Percentiles rank a stretch among this genome's conserved stretches.
Conservation (phyloP, 1,284 basidiomycete genomes). For the Trametes hirsuta region DNA sequence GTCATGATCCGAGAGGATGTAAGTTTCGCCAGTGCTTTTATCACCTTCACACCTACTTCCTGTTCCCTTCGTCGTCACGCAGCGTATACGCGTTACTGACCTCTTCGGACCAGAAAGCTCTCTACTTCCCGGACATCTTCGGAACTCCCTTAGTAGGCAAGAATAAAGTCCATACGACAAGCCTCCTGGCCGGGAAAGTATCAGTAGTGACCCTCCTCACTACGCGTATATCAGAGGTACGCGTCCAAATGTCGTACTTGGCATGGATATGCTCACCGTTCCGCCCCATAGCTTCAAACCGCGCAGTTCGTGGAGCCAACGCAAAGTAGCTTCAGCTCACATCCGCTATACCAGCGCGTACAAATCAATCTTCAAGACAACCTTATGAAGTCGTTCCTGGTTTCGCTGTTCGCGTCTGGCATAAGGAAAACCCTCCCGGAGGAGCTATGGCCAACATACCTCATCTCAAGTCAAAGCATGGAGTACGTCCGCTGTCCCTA, state of each 20-base stretch:
- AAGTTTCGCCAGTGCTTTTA: constrained; percentile 35
- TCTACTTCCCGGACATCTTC: constrained; percentile 89
- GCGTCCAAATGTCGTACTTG: constrained; percentile 10
- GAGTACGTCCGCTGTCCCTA: constrained; percentile 49
- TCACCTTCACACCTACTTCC: neutral
- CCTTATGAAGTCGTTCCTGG: constrained; percentile 85
- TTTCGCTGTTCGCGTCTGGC: constrained; percentile 80
- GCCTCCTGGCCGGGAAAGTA: constrained; percentile 76
- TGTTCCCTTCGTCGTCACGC: neutral
- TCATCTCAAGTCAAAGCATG: constrained; percentile 82
- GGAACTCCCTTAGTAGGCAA: constrained; percentile 69
- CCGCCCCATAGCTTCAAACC: constrained; percentile 69
- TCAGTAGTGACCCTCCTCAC: constrained; percentile 82
- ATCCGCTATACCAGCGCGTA: constrained; percentile 80
- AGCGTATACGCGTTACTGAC: neutral
- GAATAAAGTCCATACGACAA: constrained; percentile 75
- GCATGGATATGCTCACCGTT: neutral
- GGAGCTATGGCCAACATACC: constrained; percentile 74
- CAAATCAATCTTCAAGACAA: constrained; percentile 94
- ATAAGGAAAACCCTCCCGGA: constrained; percentile 70
- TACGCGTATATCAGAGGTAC: constrained; percentile 85
- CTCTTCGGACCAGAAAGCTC: constrained; percentile 63
- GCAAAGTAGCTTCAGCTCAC: constrained; percentile 58
- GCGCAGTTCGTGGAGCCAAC: constrained; percentile 74
- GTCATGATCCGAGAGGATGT: constrained; percentile 91